A percentile compares a stretch with the other conserved stretches of the same genome.
These are phyloP conservation scores for Prunus davidiana DNA, from an alignment of 306 rosid genomes.

Conservation along the genomic window DNA sequence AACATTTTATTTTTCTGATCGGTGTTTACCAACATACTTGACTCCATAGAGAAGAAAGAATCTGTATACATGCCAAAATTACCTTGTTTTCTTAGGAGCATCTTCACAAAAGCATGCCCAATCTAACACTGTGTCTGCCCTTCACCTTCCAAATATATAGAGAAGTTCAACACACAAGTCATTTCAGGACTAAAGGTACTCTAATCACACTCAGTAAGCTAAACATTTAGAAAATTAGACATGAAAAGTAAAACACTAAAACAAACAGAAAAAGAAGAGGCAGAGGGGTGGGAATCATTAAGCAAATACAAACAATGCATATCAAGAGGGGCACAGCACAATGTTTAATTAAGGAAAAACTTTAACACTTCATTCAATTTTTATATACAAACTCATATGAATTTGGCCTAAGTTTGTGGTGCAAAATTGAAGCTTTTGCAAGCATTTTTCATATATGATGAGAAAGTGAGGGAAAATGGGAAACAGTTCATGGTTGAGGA, in stretches of 20 bases:
- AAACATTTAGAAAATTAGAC: neutral
- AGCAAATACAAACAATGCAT: too few species aligned
- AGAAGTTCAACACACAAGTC: neutral
- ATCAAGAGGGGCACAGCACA: neutral
- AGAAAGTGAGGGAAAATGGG: neutral
- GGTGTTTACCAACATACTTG: neutral
- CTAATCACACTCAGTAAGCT: neutral
- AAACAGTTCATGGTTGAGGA: neutral
- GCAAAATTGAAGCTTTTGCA: neutral
- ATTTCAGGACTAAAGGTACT: neutral
- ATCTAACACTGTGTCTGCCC: constrained; percentile 1
- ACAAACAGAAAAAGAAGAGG: neutral
- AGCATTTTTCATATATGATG: neutral
- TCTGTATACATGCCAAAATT: neutral
- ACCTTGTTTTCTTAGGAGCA: constrained; percentile 52
- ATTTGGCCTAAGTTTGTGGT: neutral
- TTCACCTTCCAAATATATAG: neutral
- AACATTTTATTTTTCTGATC: neutral
- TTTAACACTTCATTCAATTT: neutral
- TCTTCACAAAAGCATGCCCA: constrained; percentile 45
- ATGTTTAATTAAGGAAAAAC: neutral
- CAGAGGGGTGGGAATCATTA: neutral
- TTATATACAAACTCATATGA: neutral
- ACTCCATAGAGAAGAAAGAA: neutral
- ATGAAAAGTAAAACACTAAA: too few species aligned